Evolutionary conservation across 176 grass and related monocot genomes (phyloP), one percentile per base, ranked within the genome.

Genomic region (Phoenix roebelenii): DNA sequence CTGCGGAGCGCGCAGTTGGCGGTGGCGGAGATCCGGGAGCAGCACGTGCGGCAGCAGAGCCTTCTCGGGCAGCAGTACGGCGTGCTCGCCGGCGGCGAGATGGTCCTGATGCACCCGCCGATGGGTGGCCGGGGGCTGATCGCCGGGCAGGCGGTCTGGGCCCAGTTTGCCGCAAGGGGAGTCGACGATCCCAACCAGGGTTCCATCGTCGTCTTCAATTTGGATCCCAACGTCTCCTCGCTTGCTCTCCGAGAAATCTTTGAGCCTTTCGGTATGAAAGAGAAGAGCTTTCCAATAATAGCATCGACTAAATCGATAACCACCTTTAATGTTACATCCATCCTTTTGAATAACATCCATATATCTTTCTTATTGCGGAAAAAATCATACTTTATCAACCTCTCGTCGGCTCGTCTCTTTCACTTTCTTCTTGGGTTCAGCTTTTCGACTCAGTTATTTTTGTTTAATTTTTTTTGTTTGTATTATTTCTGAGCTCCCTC

Each of bases 1-100:
- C 68, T 92, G 63, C 82, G 93, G 49, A 68, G 76, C 17, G 87
- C 93, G 51, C 87, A 98, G 61, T 66, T 63, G 15, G 93, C 87
- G 7, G 75, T 98, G 15, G 18, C 75, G 15, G 75, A 59, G 16
- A 81, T 97, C 22, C 84, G 87, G 0, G 72, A 80, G 16, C 80
- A 88, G 79, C 85, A 88, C 74, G 68, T 87, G 63, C 66, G 70
- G 49, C 87, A 78, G 66, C 92, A 97, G 75, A 80, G 84, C 70
- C 72, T 70, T 3, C 60, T 91, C 25, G 76, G 81, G 0, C 79
- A 80, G 65, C 51, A 77, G 3, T 85, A 72, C 65, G 87, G 82
- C 22, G 65, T 23, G 1, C 62, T 39, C 39, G 57, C 55, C 48
- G 44, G 22, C 22, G 35, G 26, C 79, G 83, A 83, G 35, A 44